phyloP scores from a whole-genome alignment of 129 eudicot species.

The Flaveria trinervia region DNA sequence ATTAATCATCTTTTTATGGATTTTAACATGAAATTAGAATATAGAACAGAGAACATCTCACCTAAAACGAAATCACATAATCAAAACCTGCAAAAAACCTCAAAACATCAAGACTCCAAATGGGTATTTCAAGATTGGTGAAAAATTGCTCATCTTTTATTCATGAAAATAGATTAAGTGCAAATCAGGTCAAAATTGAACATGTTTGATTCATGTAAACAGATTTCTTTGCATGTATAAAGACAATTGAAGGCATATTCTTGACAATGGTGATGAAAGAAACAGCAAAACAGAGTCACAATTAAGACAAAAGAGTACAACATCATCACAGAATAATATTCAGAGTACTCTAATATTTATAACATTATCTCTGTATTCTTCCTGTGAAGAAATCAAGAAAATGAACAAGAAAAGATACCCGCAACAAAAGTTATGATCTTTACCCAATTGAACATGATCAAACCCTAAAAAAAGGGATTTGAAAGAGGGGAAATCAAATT shows the following conservation, averaged over 20 bases:
- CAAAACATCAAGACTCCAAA: not conserved
- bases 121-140: no score
- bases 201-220: constrained; percentile 16
- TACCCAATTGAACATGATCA: constrained; percentile 27
- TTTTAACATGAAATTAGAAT: constrained; percentile 14
- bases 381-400: constrained; percentile 40
- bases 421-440: constrained; percentile 20
- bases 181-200: no score
- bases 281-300: constrained; percentile 34
- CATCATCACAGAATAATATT: constrained; percentile 9
- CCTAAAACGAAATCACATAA: constrained; percentile 27
- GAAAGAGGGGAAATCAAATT: constrained; percentile 27
- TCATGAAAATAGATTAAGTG: no score
- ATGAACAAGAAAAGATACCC: constrained; percentile 34
- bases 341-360: not conserved
- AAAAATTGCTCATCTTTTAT: no score
- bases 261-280: constrained; percentile 36
- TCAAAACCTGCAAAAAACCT: constrained; percentile 21
- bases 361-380: constrained; percentile 8
- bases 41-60: not conserved
- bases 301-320: constrained; percentile 27
- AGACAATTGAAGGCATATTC: constrained; percentile 32
- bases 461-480: constrained; percentile 33
- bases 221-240: constrained; percentile 19
- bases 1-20: not conserved